Conservation (phyloP, 805 yeast species). For the Zygosaccharomyces rouxii region DNA sequence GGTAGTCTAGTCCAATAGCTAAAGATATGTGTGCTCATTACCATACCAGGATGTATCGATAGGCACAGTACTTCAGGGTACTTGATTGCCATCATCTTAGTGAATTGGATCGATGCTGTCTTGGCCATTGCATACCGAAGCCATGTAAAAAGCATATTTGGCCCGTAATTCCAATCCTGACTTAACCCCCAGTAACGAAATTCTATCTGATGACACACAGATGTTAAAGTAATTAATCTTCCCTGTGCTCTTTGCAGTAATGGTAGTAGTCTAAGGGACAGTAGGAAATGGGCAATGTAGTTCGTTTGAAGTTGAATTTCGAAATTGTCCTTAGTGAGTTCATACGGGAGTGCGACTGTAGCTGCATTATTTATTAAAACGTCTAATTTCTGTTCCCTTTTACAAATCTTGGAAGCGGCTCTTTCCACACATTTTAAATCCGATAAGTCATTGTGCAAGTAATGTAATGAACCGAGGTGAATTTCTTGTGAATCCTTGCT, state of each 20-base stretch:
- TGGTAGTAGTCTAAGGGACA: slow-evolving; percentile 58
- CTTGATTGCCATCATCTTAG: slow-evolving; percentile 56
- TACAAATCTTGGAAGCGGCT: slow-evolving; percentile 46
- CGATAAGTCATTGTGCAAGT: slow-evolving; percentile 52
- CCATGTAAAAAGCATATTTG: slow-evolving; percentile 71
- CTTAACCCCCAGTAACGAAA: slow-evolving; percentile 45
- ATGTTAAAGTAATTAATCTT: slow-evolving; percentile 58
- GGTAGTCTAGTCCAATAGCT: slow-evolving; percentile 76
- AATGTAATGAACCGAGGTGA: slow-evolving; percentile 25
- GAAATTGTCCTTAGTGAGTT: slow-evolving; percentile 60
- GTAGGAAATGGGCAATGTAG: slow-evolving; percentile 67
- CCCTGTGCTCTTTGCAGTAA: slow-evolving; percentile 40
- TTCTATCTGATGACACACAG: slow-evolving; percentile 59
- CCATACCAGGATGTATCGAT: slow-evolving; percentile 80
- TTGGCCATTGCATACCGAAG: slow-evolving; percentile 74
- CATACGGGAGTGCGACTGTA: slow-evolving; percentile 69
- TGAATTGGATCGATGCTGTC: slow-evolving; percentile 70
- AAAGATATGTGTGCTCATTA: slow-evolving; percentile 75
- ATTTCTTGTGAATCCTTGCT: slow-evolving; percentile 9
- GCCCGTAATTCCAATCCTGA: slow-evolving; percentile 47
- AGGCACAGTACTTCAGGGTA: slow-evolving; percentile 61
- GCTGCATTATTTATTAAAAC: slow-evolving; percentile 76
- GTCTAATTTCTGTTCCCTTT: slow-evolving; percentile 48
- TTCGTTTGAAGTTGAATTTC: slow-evolving; percentile 80
- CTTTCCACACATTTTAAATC: slow-evolving; percentile 43